Evolutionary conservation across 2,329 filamentous ascomycete genomes (phyloP), one percentile per base, ranked within the genome.

Genomic region (Leptoxyphium fumago): DNA sequence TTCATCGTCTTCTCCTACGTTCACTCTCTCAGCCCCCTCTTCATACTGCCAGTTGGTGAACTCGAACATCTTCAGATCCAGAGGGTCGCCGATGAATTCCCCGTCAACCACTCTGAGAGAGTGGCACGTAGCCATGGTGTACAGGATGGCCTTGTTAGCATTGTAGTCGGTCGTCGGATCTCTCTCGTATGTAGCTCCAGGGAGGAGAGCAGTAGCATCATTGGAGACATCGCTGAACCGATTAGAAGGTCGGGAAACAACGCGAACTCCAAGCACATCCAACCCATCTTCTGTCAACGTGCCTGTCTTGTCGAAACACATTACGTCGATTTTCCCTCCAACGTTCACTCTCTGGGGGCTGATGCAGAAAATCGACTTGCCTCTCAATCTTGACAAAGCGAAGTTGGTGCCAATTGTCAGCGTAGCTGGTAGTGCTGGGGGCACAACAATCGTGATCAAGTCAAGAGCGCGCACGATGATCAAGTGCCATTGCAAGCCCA

Each of bases 261-360:
- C 78, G 29, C 86, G 78, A 15, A 94, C 78, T 10, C 91, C 91
- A 10, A 98, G 72, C 14, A 98, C 85, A 61, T 98, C 93, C 38
- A 98, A 67, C 0, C 91, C 91, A 61, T 98, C 91, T 63, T 96
- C 91, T 0, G 91, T 98, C 43, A 98, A 68, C 0, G 91, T 98
- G n/a, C 91, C 91, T 0, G 91, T 98, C 66, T 98, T 98, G 66
- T 98, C 91, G 51, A 98, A 98, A 63, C 89, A 95, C 66, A 98
- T 84, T 10, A 96, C 77, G 58, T 98, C 91, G 3, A 98, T 68
- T 63, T 96, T 96, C 41, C 93, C 91, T 13, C 84, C 91, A 5
- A 98, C 87, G 56, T 96, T 98, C 45, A 98, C 89, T 55, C 91
- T 77, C 58, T 98, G 91, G 0, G 93, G 91, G 52, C 89, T 96